Base-by-base conservation (phyloP, 768 basidiomycete genomes). In the Leccinum boreale region DNA sequence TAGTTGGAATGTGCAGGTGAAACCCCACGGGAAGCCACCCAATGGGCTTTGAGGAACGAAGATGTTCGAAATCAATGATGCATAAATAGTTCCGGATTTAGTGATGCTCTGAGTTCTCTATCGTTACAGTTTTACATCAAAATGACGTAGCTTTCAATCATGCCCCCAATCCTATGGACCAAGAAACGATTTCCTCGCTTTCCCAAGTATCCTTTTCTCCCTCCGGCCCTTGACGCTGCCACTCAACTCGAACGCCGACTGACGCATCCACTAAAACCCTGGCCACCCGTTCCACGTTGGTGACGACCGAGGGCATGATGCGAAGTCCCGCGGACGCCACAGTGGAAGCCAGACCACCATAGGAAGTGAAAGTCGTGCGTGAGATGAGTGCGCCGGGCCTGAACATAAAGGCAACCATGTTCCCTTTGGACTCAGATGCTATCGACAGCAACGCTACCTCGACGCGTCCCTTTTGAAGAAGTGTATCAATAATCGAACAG, bases 231-330 rank as follows among this genome's bases (percentile, higher is more conserved):
- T 70, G 62, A 14, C 57, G 59, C 12, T 68, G 66, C 68, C 66
- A 70, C 56, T 66, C 64, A 15, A 68, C 61, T 12, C 68, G 64
- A 3, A 70, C 58, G 14, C 68, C 69, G 7, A 69, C 68, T 4
- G 66, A 62, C 6, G 59, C 62, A 33, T 70, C 68, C n/a, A 70
- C 69, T 36, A 70, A 50, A 3, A 69, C 66, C 17, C 54, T 60
- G 1, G 64, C 60, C 7, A 66, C 59, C 3, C 53, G 57, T 26
- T 62, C 69, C 23, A 70, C 59, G 9, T 63, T 58, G 54, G 50
- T 59, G 44, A 70, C 23, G n/a, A 69, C 11, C 9, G 63, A 67
- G 9, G 68, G 66, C 60, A 70, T 57, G 36, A 55, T 53, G 5
- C 59, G 56, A 8, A 67, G 57, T 6, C 66, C 64, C 2, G 64